phyloP scores from a whole-genome alignment of 2,329 filamentous ascomycete species.

The Cucurbitaria berberidis region DNA sequence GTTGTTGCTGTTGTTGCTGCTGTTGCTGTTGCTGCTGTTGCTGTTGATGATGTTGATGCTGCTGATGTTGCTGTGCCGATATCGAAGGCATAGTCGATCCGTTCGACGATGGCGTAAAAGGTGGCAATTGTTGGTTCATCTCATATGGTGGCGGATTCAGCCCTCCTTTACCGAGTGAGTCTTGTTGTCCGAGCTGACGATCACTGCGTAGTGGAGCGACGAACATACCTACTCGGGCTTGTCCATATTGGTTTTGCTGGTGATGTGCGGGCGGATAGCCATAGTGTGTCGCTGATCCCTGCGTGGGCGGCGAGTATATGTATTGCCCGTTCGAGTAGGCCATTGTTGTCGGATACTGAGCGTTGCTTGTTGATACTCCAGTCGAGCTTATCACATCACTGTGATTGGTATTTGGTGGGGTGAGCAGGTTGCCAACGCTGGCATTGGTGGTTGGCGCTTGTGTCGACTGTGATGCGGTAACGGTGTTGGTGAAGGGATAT shows the following conservation, averaged over 20 bases:
- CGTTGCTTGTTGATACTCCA: slow-evolving; percentile 65
- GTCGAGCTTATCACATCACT: slow-evolving; percentile 68
- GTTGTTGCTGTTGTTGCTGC: slow-evolving; percentile 30
- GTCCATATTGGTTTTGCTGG: slow-evolving; percentile 42
- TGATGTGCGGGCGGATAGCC: slow-evolving; percentile 53
- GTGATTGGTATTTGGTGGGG: slow-evolving; percentile 65
- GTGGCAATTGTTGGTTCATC: slow-evolving; percentile 63
- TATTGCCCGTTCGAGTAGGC: slow-evolving; percentile 68
- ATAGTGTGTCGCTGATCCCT: slow-evolving; percentile 62
- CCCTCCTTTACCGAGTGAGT: slow-evolving; percentile 69
- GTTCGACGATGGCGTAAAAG: slow-evolving; percentile 65
- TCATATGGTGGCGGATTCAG: slow-evolving; percentile 73
- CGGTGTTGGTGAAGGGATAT: slow-evolving; percentile 53
- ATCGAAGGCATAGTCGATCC: slow-evolving; percentile 56
- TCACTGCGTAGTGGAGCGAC: slow-evolving; percentile 58
- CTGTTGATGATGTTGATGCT: no score
- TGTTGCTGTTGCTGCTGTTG: slow-evolving; percentile 42
- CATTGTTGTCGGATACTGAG: slow-evolving; percentile 61
- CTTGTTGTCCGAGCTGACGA: slow-evolving; percentile 59
- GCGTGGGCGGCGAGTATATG: slow-evolving; percentile 63
- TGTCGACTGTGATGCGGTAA: slow-evolving; percentile 53
- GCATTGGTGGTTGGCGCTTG: slow-evolving; percentile 55
- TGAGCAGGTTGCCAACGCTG: slow-evolving; percentile 67
- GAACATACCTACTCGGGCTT: slow-evolving; percentile 57
- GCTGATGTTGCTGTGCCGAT: slow-evolving; percentile 42